Conservation (phyloP, 306 rosid species). For the Boehmeria nivea region DNA sequence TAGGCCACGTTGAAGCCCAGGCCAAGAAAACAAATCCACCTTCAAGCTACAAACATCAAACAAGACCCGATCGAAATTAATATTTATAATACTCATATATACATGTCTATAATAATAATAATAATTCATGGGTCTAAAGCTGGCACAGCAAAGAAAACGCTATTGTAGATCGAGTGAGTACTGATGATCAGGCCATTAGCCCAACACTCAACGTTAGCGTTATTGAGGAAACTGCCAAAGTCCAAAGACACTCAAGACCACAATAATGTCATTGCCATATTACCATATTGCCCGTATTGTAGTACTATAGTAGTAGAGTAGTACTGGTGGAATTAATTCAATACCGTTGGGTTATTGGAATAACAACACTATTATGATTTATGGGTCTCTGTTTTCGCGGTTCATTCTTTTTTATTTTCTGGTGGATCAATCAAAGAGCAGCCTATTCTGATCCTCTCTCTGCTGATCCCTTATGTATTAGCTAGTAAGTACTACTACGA, state of each 20-base stretch:
- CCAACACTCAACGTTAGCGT: background rate
- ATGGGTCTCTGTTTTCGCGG: constrained; percentile 8
- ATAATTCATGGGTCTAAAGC: no score
- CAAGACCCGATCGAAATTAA: no score
- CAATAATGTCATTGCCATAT: background rate
- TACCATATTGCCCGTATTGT: no score
- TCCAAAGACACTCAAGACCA: constrained; percentile 24
- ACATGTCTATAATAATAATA: no score
- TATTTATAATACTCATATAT: no score
- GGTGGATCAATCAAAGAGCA: background rate
- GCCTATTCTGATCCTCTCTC: background rate
- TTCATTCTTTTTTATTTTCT: constrained; percentile 12
- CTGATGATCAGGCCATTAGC: background rate
- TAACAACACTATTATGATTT: background rate
- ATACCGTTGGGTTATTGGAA: background rate
- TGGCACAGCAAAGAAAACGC: no score
- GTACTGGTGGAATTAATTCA: background rate
- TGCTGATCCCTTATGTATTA: no score
- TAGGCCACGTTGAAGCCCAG: constrained; percentile 7
- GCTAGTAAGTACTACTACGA: no score
- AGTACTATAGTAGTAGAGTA: no score
- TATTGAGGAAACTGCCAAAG: constrained; percentile 4
- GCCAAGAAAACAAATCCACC: background rate
- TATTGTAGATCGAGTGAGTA: no score
- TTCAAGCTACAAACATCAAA: background rate